Evolutionary conservation across 1,139 yeast species (phyloP).

Genomic region (Debaryomycetaceae sp.): DNA sequence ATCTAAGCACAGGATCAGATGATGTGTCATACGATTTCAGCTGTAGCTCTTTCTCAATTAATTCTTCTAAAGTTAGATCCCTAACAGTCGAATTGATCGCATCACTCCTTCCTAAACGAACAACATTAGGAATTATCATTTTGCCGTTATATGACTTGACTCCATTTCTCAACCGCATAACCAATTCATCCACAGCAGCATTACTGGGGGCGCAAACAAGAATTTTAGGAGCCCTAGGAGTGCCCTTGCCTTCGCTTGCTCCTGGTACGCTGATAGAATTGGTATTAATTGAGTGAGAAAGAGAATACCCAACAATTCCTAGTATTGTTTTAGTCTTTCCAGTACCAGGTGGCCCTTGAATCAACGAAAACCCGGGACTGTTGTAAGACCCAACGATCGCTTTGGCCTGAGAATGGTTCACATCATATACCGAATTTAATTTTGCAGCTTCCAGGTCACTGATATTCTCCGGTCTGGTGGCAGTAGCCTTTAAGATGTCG

Average conservation of each 20-base stretch:
- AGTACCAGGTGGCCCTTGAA: slow-evolving; percentile 98
- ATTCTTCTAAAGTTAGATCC: slow-evolving; percentile 82
- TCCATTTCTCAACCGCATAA: slow-evolving; percentile 78
- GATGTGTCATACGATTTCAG: slow-evolving; percentile 34
- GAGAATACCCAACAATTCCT: slow-evolving; percentile 80
- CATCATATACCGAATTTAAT: slow-evolving; percentile 48
- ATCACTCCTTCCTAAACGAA: slow-evolving; percentile 89
- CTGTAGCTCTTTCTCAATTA: slow-evolving; percentile 66
- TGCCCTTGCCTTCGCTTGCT: slow-evolving; percentile 4
- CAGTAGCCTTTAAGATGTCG: slow-evolving; percentile 62
- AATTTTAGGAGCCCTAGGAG: slow-evolving; percentile 36
- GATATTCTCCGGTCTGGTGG: slow-evolving; percentile 42
- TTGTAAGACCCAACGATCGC: slow-evolving; percentile 77
- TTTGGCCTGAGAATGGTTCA: slow-evolving; percentile 84
- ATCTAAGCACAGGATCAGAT: slow-evolving; percentile 46
- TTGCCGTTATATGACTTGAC: slow-evolving; percentile 57
- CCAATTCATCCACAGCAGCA: slow-evolving; percentile 97
- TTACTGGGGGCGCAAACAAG: slow-evolving; percentile 97
- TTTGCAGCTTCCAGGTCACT: slow-evolving; percentile 32
- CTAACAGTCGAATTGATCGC: slow-evolving; percentile 80
- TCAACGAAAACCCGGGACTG: slow-evolving; percentile 75
- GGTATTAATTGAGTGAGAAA: slow-evolving; percentile 30
- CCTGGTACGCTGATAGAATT: slow-evolving; percentile 27
- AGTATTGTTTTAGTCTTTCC: slow-evolving; percentile 97
- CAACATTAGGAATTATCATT: slow-evolving; percentile 63